phyloP scores from a whole-genome alignment of 2,329 filamentous ascomycete species.

The Xylaria sp. region DNA sequence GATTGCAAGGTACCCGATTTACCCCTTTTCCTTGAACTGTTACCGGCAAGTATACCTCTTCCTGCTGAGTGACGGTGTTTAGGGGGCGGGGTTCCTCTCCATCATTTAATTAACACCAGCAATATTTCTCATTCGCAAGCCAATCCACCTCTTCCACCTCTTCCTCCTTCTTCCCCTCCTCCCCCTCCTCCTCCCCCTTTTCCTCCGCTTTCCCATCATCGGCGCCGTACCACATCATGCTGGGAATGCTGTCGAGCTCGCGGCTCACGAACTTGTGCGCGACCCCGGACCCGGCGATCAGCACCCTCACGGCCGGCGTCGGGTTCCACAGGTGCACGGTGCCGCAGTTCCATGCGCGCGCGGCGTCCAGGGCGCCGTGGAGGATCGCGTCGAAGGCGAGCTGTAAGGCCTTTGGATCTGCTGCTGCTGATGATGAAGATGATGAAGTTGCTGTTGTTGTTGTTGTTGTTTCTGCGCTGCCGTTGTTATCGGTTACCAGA shows the following conservation, averaged over 20 bases:
- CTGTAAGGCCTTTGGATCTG: constrained; percentile 53
- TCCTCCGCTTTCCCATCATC: too few relatives aligned
- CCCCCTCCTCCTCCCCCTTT: constrained; percentile 4
- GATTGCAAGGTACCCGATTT: not conserved
- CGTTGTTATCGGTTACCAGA: constrained; percentile 68
- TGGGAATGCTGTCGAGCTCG: constrained; percentile 75
- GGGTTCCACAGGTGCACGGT: constrained; percentile 89
- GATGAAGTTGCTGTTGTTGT: not conserved
- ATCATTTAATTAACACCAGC: constrained; percentile 72
- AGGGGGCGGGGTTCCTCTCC: too few relatives aligned
- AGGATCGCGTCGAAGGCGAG: constrained; percentile 72
- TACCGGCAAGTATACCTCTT: not conserved
- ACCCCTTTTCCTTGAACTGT: not conserved
- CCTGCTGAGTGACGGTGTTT: too few relatives aligned
- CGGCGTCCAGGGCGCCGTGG: constrained; percentile 74
- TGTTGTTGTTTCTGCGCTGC: not conserved
- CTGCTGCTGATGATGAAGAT: not conserved
- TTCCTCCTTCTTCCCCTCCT: constrained; percentile 50
- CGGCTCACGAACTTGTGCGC: constrained; percentile 64
- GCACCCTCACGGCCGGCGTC: constrained; percentile 59
- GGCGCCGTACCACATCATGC: constrained; percentile 76
- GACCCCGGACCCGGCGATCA: constrained; percentile 62
- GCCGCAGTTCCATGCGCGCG: constrained; percentile 75
- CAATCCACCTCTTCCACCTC: constrained; percentile 71
- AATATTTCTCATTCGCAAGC: constrained; percentile 81